phyloP scores from a whole-genome alignment of 1,284 basidiomycete species.

The Cutaneotrichosporon mucoides region DNA sequence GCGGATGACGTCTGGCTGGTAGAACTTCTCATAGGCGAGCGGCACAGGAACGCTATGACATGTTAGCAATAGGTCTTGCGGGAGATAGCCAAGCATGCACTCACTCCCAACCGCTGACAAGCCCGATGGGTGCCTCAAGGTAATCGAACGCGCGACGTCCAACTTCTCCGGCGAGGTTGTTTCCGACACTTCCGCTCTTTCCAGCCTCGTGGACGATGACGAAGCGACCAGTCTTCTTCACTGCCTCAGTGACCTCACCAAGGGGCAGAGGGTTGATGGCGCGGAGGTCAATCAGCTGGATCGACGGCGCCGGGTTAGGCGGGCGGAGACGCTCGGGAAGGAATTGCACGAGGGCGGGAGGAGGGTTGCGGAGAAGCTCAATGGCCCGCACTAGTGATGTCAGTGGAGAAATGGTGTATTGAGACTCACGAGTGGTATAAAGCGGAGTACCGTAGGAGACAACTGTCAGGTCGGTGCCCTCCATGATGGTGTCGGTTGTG shows the following conservation, averaged over 20 bases:
- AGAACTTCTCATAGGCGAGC: slow-evolving; percentile 83
- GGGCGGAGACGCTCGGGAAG: slow-evolving; percentile 65
- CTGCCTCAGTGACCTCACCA: slow-evolving; percentile 71
- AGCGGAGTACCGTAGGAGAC: slow-evolving; percentile 89
- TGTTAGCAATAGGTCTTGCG: not conserved
- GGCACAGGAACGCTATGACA: slow-evolving; percentile 66
- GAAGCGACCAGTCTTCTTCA: slow-evolving; percentile 72
- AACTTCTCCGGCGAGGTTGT: slow-evolving; percentile 79
- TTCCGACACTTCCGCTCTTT: slow-evolving; percentile 75
- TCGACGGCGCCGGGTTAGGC: slow-evolving; percentile 54
- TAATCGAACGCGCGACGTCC: slow-evolving; percentile 81
- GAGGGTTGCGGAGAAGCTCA: slow-evolving; percentile 53
- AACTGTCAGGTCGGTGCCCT: slow-evolving; percentile 78
- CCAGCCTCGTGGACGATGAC: slow-evolving; percentile 91
- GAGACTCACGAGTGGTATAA: slow-evolving; percentile 72
- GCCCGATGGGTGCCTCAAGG: slow-evolving; percentile 77
- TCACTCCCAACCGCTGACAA: slow-evolving; percentile 88
- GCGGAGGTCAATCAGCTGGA: slow-evolving; percentile 87
- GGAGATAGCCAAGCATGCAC: slow-evolving; percentile 42
- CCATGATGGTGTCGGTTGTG: slow-evolving; percentile 67
- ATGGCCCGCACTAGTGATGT: slow-evolving; percentile 37
- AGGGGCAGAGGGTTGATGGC: slow-evolving; percentile 88
- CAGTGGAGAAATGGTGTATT: no score
- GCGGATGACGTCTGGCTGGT: slow-evolving; percentile 78
- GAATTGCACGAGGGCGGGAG: slow-evolving; percentile 62